Percentiles rank a stretch among this genome's conserved stretches.
These are phyloP conservation scores for Cladosporium sp. DNA, from an alignment of 2,329 filamentous ascomycete species.

Conservation along the genomic window DNA sequence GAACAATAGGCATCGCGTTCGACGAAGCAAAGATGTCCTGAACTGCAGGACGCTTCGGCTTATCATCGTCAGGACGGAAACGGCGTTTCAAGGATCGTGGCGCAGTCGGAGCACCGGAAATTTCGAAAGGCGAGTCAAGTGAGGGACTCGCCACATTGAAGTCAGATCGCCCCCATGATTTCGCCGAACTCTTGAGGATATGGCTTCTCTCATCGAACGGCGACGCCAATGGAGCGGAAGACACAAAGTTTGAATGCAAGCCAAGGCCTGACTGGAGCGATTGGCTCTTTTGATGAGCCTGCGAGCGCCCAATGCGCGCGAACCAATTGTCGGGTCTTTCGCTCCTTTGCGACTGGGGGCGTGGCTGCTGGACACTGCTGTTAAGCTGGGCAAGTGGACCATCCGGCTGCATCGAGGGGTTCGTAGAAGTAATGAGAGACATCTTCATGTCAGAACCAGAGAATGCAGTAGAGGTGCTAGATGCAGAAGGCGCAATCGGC, in stretches of 20 bases:
- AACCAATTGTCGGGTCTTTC: slow-evolving; percentile 43
- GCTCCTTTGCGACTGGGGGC: slow-evolving; percentile 27
- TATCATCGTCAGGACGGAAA: slow-evolving; percentile 54
- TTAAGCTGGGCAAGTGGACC: slow-evolving; percentile 50
- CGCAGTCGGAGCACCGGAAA: slow-evolving; percentile 53
- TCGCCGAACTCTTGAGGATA: slow-evolving; percentile 37
- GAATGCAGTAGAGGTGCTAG: slow-evolving; percentile 38
- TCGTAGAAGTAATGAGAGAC: slow-evolving; percentile 53
- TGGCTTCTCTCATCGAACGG: slow-evolving; percentile 43
- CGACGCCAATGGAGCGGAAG: slow-evolving; percentile 40
- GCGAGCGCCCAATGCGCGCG: slow-evolving; percentile 44
- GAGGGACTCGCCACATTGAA: slow-evolving; percentile 32
- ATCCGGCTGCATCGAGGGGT: slow-evolving; percentile 52
- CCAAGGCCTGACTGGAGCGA: slow-evolving; percentile 51
- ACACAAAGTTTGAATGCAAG: slow-evolving; percentile 27
- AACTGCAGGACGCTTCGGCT: slow-evolving; percentile 46
- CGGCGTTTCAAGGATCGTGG: slow-evolving; percentile 59
- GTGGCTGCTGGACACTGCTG: slow-evolving; percentile 41
- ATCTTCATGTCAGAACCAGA: slow-evolving; percentile 53
- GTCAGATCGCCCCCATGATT: slow-evolving; percentile 34
- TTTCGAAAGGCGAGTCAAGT: slow-evolving; percentile 55
- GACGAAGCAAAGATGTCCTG: slow-evolving; percentile 49
- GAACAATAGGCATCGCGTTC: slow-evolving; percentile 56
- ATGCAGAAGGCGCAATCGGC: neutral
- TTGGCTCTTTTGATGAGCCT: slow-evolving; percentile 53